phyloP scores from a whole-genome alignment of 768 basidiomycete genomes.

The Lentinula sp. region DNA sequence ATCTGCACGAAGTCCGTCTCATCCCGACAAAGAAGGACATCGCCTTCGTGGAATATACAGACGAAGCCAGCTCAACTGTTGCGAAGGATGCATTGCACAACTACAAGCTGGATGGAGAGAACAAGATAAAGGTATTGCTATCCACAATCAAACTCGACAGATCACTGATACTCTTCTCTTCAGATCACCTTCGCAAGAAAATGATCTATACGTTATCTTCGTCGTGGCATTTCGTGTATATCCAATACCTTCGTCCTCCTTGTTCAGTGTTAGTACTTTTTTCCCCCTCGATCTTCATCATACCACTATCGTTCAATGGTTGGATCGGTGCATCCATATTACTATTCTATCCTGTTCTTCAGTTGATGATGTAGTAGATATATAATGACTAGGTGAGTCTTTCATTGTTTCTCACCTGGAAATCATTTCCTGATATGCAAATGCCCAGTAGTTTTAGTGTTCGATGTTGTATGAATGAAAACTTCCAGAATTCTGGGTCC shows the following conservation, averaged over 20 bases:
- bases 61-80: constrained; percentile 85
- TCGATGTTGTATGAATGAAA: not conserved
- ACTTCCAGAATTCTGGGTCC: not conserved
- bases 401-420: not conserved
- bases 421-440: not conserved
- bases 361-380: not conserved
- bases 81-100: constrained; percentile 98
- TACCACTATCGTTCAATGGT: too few species aligned
- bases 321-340: too few species aligned
- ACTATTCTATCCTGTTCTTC: not conserved
- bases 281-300: too few species aligned
- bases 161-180: constrained; percentile 6
- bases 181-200: constrained; percentile 76
- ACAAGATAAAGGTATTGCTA: constrained; percentile 87
- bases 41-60: constrained; percentile 95
- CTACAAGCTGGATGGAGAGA: constrained; percentile 94
- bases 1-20: constrained; percentile 94
- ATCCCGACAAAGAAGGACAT: constrained; percentile 97
- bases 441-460: not conserved
- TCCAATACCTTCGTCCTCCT: not conserved
- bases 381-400: not conserved
- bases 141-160: not conserved
- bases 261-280: not conserved
- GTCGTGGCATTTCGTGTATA: not conserved
- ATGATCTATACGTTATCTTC: constrained; percentile 21